Conservation (phyloP, 169 alveolate species). For the Cyclospora cayetanensis region DNA sequence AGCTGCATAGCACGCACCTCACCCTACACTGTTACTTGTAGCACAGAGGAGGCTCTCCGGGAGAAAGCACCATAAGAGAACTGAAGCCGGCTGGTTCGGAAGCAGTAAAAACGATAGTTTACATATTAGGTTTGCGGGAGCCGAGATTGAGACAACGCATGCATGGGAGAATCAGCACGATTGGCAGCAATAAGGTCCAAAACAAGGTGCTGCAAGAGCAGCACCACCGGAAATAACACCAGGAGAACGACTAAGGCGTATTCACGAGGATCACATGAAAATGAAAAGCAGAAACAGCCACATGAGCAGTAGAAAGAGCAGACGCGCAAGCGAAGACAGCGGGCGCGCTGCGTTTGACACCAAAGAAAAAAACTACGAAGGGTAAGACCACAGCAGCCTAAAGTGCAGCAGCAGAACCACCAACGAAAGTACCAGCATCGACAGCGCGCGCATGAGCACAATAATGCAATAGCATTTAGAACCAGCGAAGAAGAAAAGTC, state of each 20-base stretch:
- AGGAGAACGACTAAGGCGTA: background rate
- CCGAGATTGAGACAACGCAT: no score
- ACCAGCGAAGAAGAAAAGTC: background rate
- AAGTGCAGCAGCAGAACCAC: background rate
- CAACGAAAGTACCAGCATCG: background rate
- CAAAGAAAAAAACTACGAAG: background rate
- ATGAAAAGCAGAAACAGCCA: no score
- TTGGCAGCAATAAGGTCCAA: no score
- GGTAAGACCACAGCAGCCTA: background rate
- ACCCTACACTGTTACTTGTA: background rate
- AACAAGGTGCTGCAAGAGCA: background rate
- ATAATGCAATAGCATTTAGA: background rate
- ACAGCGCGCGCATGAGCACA: background rate
- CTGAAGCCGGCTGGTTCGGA: no score
- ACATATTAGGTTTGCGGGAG: no score
- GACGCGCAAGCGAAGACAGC: no score
- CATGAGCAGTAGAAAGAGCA: no score
- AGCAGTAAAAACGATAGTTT: no score
- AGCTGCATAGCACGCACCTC: conserved; percentile 34
- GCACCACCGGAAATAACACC: background rate
- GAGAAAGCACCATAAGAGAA: background rate
- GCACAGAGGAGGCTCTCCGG: background rate
- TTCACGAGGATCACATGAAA: background rate
- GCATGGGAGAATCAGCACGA: no score
- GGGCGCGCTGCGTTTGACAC: background rate